These are phyloP conservation scores for Flueggea neowawraea DNA, from an alignment of 441 rosid species.

Conservation along the genomic window DNA sequence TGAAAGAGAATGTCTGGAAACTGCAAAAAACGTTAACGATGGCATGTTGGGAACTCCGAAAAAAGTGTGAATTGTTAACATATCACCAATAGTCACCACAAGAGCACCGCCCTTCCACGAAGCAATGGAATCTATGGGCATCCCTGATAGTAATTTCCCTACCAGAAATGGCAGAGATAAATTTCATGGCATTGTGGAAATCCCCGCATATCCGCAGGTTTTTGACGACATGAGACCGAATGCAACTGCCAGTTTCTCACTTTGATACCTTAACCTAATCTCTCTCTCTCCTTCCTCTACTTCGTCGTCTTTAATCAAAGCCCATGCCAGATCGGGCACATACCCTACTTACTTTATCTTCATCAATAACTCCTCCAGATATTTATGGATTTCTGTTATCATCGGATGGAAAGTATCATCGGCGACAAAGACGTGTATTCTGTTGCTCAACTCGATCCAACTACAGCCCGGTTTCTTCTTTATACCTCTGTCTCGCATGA, in stretches of 20 bases:
- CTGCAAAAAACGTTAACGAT: too few species aligned
- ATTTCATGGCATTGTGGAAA: constrained; percentile 76
- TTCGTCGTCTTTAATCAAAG: constrained; percentile 61
- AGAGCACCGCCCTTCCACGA: constrained; percentile 65
- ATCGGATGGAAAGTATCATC: constrained; percentile 82
- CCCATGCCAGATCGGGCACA: constrained; percentile 72
- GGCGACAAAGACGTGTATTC: constrained; percentile 66
- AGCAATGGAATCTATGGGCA: constrained; percentile 70
- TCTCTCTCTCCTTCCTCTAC: constrained; percentile 53
- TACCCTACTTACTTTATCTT: constrained; percentile 70
- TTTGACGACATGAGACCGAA: constrained; percentile 73
- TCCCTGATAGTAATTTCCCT: constrained; percentile 80
- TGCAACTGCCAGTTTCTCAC: constrained; percentile 89
- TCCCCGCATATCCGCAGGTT: constrained; percentile 89
- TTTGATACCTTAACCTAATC: constrained; percentile 59
- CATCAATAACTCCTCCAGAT: constrained; percentile 55
- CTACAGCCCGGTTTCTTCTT: constrained; percentile 90
- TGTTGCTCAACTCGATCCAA: constrained; percentile 75
- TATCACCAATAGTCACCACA: constrained; percentile 82
- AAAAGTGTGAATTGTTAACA: too few species aligned
- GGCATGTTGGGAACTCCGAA: too few species aligned
- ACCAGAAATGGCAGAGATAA: constrained; percentile 45
- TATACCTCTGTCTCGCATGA: constrained; percentile 71
- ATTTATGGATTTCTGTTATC: constrained; percentile 51
- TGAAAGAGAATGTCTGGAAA: too few species aligned